A percentile compares a stretch with the other conserved stretches of the same genome.
Evolutionary conservation across 306 rosid genomes (phyloP).

Genomic region (Glycine latifolia): DNA sequence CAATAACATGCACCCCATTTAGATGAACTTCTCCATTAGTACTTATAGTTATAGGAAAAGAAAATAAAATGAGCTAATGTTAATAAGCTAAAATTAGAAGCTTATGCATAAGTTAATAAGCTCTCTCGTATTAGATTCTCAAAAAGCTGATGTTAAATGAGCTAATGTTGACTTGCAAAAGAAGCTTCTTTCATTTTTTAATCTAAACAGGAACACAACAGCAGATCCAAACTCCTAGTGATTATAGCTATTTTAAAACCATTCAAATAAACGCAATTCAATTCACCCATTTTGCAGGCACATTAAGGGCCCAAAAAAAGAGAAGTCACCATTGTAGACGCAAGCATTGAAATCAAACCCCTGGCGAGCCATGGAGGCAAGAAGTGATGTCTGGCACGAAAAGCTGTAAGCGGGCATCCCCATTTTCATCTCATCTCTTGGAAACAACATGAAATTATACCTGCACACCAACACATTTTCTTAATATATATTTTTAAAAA

Average conservation of each 20-base stretch:
- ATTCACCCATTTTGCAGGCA: neutral
- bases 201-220: neutral
- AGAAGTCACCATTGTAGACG: constrained; percentile 72
- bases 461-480: constrained; percentile 44
- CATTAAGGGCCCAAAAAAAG: neutral
- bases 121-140: too few relatives aligned
- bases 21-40: too few relatives aligned
- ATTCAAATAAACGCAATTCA: neutral
- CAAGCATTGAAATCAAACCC: constrained; percentile 91
- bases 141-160: too few relatives aligned
- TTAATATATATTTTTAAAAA: too few relatives aligned
- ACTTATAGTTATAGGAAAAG: too few relatives aligned
- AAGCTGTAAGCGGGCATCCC: constrained; percentile 93
- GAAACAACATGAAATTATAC: constrained; percentile 83
- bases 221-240: neutral
- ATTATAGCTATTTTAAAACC: neutral
- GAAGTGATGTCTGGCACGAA: constrained; percentile 73
- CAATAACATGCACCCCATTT: neutral
- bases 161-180: too few relatives aligned
- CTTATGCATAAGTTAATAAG: too few relatives aligned
- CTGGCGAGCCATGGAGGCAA: constrained; percentile 76
- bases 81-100: too few relatives aligned
- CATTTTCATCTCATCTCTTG: constrained; percentile 79
- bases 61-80: too few relatives aligned
- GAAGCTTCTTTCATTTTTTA: too few relatives aligned